A percentile compares a stretch with the other conserved stretches of the same genome.
Evolutionary conservation across 2,329 filamentous ascomycete genomes (phyloP).

Genomic region (Onygenales sp.): DNA sequence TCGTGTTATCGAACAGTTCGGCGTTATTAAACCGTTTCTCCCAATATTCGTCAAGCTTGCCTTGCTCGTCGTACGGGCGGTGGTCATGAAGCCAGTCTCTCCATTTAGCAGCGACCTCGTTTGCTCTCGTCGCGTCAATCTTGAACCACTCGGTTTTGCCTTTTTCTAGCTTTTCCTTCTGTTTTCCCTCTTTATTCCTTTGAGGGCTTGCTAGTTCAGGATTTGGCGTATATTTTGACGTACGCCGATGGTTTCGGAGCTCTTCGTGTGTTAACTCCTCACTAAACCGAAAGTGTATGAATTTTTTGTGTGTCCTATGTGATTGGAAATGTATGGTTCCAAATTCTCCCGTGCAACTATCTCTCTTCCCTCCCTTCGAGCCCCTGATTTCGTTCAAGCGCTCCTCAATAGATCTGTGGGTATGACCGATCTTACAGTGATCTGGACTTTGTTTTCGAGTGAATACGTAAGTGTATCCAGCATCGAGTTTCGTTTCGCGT

Average conservation of each 20-base stretch:
- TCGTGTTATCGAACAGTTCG: not conserved
- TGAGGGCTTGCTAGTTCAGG: not conserved
- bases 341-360: not conserved
- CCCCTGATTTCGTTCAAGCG: too few relatives aligned
- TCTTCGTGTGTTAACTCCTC: not conserved
- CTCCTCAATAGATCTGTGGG: too few relatives aligned
- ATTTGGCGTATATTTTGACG: too few relatives aligned
- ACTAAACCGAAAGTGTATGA: not conserved
- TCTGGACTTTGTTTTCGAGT: too few relatives aligned
- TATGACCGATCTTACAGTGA: too few relatives aligned
- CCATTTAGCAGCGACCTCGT: not conserved
- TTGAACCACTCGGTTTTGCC: not conserved
- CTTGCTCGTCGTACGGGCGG: not conserved
- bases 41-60: not conserved
- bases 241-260: not conserved
- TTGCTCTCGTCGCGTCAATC: not conserved
- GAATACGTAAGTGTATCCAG: too few relatives aligned
- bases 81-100: not conserved
- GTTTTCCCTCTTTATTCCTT: not conserved
- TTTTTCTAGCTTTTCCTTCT: not conserved
- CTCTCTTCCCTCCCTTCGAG: too few relatives aligned
- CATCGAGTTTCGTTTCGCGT: too few relatives aligned
- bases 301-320: not conserved
- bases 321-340: not conserved
- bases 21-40: not conserved